Evolutionary conservation across 345 rosid genomes (phyloP), one percentile per base, ranked within the genome.

Genomic region (Aquilaria yunnanensis): DNA sequence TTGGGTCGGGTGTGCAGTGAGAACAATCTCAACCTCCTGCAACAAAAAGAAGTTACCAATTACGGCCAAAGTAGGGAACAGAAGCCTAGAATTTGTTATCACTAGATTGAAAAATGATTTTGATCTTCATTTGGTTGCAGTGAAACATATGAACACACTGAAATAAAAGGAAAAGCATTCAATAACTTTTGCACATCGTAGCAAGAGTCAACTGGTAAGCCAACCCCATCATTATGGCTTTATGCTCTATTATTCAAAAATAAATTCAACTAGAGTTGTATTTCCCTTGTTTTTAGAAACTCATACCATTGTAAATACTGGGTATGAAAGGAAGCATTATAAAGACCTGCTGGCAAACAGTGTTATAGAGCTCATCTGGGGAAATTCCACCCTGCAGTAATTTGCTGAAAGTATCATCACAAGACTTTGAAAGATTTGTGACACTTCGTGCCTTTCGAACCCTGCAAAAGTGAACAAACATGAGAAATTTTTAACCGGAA

Each of bases 1-100:
- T 80, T 93, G 98, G 72, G 98, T 93, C 54, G 98, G 98, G 74
- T 93, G 98, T 54, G 98, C 98, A 59, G 97, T 93, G 54, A 93
- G 97, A 74, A 93, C 98, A 66, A 93, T 90, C 78, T 93, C 98
- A 41, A 93, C 92, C 76, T 83, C 98, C 92, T 92, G 84, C 72
- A 71, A 46, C 14, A 52, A 67, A 57, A 67, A 64, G 57, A 70
- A 56, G 58, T 59, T 12, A 60, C 49, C 31, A 58, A 57, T 55
- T 46, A 57, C 46, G 54, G 47, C 64, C 14, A 59, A 4, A 37
- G 10, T 2, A 50, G 29, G n/a, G 33, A 13, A 60, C 37, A 54
- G 51, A 5, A 47, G 14, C 43, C 43, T 48, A 55, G 54, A 59
- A 41, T 49, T 32, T 32, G 10, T 43, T 33, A 59, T 12, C 10